Conservation (phyloP, 2,329 filamentous ascomycete genomes). For the Didymella pomorum region DNA sequence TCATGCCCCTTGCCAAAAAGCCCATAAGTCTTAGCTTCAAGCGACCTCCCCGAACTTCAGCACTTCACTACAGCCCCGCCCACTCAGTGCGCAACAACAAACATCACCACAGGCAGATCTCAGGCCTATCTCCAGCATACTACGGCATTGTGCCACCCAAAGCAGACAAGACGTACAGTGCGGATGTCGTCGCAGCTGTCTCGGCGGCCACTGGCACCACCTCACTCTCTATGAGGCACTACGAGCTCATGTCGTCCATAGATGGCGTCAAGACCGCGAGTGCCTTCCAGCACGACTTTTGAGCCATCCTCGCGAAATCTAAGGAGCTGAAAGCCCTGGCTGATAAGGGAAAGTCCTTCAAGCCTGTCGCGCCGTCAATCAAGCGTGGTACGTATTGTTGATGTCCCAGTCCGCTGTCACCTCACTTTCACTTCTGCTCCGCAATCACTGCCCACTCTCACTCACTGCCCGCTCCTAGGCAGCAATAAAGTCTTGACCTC, state of each 20-base stretch:
- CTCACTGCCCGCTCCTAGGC: conserved; percentile 5
- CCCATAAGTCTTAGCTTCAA: not conserved
- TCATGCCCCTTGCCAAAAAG: not conserved
- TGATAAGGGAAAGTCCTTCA: conserved; percentile 27
- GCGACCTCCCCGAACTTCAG: not conserved
- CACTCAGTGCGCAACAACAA: not conserved
- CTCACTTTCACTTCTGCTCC: conserved; percentile 12
- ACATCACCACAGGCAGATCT: not conserved
- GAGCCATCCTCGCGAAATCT: conserved; percentile 23
- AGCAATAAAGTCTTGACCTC: not conserved
- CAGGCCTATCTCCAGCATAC: not conserved
- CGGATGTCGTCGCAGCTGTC: conserved; percentile 27
- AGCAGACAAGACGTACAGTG: conserved; percentile 21
- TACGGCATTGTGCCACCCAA: conserved; percentile 8
- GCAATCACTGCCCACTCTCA: conserved; percentile 4
- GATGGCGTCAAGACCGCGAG: conserved; percentile 30
- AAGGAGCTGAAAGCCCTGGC: conserved; percentile 29
- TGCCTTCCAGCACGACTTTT: conserved; percentile 33
- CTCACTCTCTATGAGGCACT: conserved; percentile 24
- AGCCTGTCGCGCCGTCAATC: conserved; percentile 23
- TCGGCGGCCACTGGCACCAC: conserved; percentile 25
- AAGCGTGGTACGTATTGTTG: conserved; percentile 31
- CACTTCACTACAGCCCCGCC: not conserved
- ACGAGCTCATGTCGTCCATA: conserved; percentile 31
- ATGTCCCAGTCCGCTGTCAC: not conserved